These are phyloP conservation scores for Pontederia crassipes DNA, from an alignment of 176 grass and related monocot genomes.

Conservation along the genomic window DNA sequence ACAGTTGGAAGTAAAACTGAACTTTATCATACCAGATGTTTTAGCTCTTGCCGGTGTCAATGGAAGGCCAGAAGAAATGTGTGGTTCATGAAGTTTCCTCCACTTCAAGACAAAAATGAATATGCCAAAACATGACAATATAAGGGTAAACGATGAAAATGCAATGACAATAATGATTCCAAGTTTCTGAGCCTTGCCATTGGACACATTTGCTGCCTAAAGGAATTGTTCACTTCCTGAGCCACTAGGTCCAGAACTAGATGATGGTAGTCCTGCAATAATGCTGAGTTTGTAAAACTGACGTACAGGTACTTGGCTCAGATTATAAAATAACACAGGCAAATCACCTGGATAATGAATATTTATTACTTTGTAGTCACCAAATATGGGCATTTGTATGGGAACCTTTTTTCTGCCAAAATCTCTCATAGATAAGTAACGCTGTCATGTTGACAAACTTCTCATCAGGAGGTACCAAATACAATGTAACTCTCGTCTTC, in stretches of 20 bases:
- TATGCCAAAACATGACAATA: conserved; percentile 40
- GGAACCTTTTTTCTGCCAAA: conserved; percentile 74
- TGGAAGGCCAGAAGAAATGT: conserved; percentile 37
- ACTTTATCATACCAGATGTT: conserved; percentile 53
- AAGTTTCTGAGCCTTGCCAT: conserved; percentile 42
- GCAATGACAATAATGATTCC: conserved; percentile 55
- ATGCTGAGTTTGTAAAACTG: conserved; percentile 9
- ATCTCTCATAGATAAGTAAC: conserved; percentile 64
- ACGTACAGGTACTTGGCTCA: not conserved
- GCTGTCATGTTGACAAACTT: conserved; percentile 66
- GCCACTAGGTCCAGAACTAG: conserved; percentile 29
- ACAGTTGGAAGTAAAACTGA: not conserved
- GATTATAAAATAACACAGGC: conserved; percentile 7
- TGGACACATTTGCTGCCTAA: conserved; percentile 43
- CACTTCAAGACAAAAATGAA: conserved; percentile 48
- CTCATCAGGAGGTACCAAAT: conserved; percentile 88
- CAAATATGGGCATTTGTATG: conserved; percentile 66
- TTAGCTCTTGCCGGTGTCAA: conserved; percentile 31
- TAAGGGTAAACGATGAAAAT: conserved; percentile 51
- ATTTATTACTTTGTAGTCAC: conserved; percentile 65
- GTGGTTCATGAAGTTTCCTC: conserved; percentile 28
- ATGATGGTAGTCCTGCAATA: conserved; percentile 53
- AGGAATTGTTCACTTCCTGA: conserved; percentile 32
- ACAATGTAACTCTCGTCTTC: conserved; percentile 77
- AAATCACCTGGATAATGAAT: conserved; percentile 78